Base-by-base conservation (phyloP, 805 yeast genomes). In the Maudiozyma bulderi region DNA sequence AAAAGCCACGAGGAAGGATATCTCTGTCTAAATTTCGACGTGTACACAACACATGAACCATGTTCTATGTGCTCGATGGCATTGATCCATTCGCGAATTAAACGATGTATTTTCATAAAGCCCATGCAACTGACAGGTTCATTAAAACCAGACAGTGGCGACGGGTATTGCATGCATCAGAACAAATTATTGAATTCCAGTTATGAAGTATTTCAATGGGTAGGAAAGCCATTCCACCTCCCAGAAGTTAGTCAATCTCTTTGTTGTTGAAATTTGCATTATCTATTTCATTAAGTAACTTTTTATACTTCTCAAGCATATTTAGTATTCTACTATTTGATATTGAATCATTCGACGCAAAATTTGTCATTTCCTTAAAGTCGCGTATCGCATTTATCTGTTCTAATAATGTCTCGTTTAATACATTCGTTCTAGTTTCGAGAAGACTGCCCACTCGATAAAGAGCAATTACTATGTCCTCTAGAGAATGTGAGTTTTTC, bases 41-140 rank as follows among this genome's bases (percentile, higher is more conserved):
- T 93, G 0, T 88, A 85, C 60, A 85, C 95, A 1, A 84, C 96
- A 0, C 95, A 89, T 62, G 99, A 93, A 64, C 99, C 99, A 0
- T 93, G 99, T 59, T 78, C 87, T 0, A 93, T 91, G 97, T 93
- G 99, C 60, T 70, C 86, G 6, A 93, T 93, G 99, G 98, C 98
- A 0, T 71, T 93, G 40, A 82, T 90, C 9, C 99, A 93, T 62
- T 91, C 98, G 1, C 72, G 99, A 45, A 76, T 93, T 0, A 75
- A 80, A 13, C 72, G 88, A 47, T 68, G 91, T 34, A 68, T 86
- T 0, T 91, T 81, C 65, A 55, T 85, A 14, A 67, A 69, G 39
- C 68, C 76, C 2, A 74, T 77, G 54, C 54, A 57, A 0, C 50
- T 51, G 28, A 78, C 85, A 0, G 89, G 87, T 6, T 78, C 77